Percentiles rank a stretch among this genome's conserved stretches.
Conservation (phyloP, 164 flowering plant genomes). For the Chimonanthus salicifolius region DNA sequence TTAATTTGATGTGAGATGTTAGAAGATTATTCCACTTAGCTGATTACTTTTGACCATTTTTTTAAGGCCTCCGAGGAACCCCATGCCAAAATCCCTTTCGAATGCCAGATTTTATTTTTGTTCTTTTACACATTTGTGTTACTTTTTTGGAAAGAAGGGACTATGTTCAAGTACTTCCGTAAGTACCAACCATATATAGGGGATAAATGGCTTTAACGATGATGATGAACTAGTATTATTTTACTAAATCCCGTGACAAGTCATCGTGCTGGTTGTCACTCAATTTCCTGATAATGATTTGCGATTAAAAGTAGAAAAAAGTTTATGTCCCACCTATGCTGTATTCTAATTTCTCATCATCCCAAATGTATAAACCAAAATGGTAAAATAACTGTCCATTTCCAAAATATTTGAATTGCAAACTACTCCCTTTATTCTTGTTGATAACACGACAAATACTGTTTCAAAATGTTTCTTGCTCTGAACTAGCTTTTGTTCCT, state of each 20-base stretch:
- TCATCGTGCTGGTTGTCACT: background rate
- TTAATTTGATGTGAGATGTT: background rate
- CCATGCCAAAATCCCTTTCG: too few species aligned
- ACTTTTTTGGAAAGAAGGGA: too few species aligned
- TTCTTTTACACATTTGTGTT: too few species aligned
- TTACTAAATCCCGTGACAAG: background rate
- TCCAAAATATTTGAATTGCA: background rate
- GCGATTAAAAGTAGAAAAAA: background rate
- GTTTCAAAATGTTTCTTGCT: background rate
- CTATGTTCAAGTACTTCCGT: background rate
- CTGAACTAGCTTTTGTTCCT: constrained; percentile 1
- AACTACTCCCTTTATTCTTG: background rate
- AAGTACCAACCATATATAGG: background rate
- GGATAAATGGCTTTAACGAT: background rate
- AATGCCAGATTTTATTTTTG: too few species aligned
- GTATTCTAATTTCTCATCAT: background rate
- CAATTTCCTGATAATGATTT: background rate
- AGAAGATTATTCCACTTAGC: background rate
- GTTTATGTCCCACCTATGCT: background rate
- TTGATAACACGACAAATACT: background rate
- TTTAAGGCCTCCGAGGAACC: background rate
- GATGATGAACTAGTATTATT: background rate
- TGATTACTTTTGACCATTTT: background rate
- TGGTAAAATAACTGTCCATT: background rate
- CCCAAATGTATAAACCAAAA: background rate